Evolutionary conservation across 1,139 yeast species (phyloP).

Genomic region (Candida freyschussii): DNA sequence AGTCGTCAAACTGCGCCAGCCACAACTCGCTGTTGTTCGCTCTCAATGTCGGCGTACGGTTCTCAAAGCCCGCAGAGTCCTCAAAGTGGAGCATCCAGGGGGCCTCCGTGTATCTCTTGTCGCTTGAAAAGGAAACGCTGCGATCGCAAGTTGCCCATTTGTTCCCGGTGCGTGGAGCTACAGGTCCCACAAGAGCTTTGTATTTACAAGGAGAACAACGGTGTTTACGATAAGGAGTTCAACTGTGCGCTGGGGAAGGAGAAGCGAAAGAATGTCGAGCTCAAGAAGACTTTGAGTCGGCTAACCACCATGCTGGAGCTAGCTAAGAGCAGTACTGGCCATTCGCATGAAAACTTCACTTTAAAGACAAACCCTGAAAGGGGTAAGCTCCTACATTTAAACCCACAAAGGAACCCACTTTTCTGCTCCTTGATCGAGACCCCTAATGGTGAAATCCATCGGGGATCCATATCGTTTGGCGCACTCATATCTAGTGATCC

Average conservation of each 20-base stretch:
- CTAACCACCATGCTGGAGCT: conserved; percentile 1
- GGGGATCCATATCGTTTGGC: conserved; percentile 6
- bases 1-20: no score
- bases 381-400: conserved; percentile 4
- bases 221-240: conserved; percentile 4
- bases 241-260: conserved; percentile 1
- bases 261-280: conserved; percentile 1
- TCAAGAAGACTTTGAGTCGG: conserved; percentile 1
- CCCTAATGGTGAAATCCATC: conserved; percentile 1
- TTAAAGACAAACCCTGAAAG: no score
- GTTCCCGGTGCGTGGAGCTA: conserved; percentile 9
- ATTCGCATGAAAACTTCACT: no score
- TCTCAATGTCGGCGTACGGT: no score
- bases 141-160: conserved; percentile 5
- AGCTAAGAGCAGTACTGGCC: no score
- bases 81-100: background rate
- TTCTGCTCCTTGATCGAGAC: conserved; percentile 5
- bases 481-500: conserved; percentile 5
- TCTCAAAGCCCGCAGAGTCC: no score
- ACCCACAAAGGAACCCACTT: conserved; percentile 7
- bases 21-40: no score
- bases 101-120: conserved; percentile 11
- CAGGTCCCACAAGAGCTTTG: conserved; percentile 9
- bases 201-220: conserved; percentile 5
- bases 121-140: conserved; percentile 9